Evolutionary conservation across 192 early-diverging fungal species (phyloP).

Genomic region (Diversispora eburnea): DNA sequence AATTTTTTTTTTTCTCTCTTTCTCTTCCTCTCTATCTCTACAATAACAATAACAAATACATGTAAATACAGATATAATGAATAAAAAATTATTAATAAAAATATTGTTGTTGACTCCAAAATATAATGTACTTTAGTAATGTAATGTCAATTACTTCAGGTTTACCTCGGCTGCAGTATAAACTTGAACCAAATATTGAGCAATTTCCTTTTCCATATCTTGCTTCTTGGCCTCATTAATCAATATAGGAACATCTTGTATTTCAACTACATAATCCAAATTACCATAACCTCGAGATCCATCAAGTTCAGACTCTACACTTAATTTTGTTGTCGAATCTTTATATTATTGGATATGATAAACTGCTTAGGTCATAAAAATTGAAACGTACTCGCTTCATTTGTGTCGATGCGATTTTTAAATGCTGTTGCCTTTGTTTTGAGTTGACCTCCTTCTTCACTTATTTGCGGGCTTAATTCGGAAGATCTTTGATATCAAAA

Average conservation of each 20-base stretch:
- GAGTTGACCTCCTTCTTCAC: not conserved
- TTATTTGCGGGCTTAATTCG: no score
- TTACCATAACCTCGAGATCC: constrained; percentile 22
- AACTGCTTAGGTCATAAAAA: not conserved
- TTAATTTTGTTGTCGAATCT: not conserved
- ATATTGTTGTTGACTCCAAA: no score
- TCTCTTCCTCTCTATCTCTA: no score
- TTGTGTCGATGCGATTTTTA: not conserved
- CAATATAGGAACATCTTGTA: constrained; percentile 6
- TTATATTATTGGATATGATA: not conserved
- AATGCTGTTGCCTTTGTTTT: not conserved
- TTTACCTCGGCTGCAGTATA: constrained; percentile 21
- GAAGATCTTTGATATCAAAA: no score
- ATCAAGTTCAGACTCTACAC: not conserved
- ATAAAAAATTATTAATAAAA: no score
- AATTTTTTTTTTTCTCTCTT: no score
- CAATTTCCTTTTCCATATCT: constrained; percentile 12
- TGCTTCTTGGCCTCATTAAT: constrained; percentile 13
- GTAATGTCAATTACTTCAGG: not conserved
- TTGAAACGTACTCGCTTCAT: constrained; percentile 15
- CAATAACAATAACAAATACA: no score
- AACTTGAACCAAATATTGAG: constrained; percentile 25
- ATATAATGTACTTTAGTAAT: no score
- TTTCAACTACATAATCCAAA: constrained; percentile 18
- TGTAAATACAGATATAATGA: no score